These are phyloP conservation scores for Artemisia argyi DNA, from an alignment of 129 eudicot species.

Conservation along the genomic window DNA sequence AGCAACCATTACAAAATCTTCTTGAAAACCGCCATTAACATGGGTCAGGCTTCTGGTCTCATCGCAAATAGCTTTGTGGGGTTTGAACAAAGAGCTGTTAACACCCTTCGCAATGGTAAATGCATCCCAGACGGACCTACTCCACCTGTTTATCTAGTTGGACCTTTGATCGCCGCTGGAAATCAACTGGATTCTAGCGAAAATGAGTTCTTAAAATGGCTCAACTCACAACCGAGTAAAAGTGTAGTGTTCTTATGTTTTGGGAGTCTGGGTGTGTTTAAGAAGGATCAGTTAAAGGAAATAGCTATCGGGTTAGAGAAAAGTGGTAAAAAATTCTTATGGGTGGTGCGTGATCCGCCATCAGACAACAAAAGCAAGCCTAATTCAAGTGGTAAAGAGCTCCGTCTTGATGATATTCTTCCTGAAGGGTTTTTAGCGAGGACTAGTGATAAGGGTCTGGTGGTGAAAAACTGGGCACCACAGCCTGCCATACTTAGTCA, in stretches of 20 bases:
- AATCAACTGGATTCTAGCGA: neutral
- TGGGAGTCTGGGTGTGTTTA: constrained; percentile 60
- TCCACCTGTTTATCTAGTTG: constrained; percentile 50
- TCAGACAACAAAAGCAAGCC: constrained; percentile 9
- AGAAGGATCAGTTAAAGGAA: constrained; percentile 44
- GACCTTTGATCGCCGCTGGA: constrained; percentile 45
- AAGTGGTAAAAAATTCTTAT: constrained; percentile 27
- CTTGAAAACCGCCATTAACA: constrained; percentile 21
- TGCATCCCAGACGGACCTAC: constrained; percentile 40
- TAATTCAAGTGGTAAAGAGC: constrained; percentile 22
- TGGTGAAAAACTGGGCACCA: neutral
- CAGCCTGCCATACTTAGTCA: no score
- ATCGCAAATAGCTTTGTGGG: constrained; percentile 39
- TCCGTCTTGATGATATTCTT: constrained; percentile 37
- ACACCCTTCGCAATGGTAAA: constrained; percentile 11
- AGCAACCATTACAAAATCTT: neutral
- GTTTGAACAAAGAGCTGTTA: constrained; percentile 36
- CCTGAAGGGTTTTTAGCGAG: constrained; percentile 41
- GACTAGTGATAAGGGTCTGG: constrained; percentile 37
- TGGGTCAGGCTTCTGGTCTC: constrained; percentile 42
- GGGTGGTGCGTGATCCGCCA: constrained; percentile 35
- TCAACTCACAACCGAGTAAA: constrained; percentile 45
- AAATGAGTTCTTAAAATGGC: constrained; percentile 57
- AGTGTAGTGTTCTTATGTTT: constrained; percentile 68
- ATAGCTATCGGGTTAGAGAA: constrained; percentile 53